Base-by-base conservation (phyloP, 345 rosid genomes). In the Brassica juncea region DNA sequence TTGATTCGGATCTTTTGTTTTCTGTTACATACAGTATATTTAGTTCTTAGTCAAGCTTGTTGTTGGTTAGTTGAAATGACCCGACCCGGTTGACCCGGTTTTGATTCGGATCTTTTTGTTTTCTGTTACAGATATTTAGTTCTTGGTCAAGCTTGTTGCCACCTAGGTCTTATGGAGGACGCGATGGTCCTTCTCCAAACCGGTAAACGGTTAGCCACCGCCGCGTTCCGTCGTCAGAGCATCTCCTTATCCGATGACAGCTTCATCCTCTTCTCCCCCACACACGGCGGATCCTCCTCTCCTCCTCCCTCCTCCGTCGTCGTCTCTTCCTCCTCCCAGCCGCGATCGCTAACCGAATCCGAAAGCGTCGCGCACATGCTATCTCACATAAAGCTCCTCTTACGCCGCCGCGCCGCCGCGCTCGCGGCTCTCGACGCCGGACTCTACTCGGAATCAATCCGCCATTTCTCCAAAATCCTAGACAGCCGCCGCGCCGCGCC, bases 151-250 rank as follows among this genome's bases (percentile, higher is more conserved):
- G 99, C 98, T 7, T 96, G 99, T 73, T 87, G 97, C 83, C 97
- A 93, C 71, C 83, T 96, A 6, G 99, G 99, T 60, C 79, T 96
- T 6, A 89, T 96, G 98, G 99, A 96, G 77, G 99, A 96, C 78
- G 99, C 99, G 1, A 87, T 96, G 97, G 99, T 83, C 11, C 94
- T 96, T 11, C 94, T 96, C 49, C 99, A 96, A 77, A 92, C 97
- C 68, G 97, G 97, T 3, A 96, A 93, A 84, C 97, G 99, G 73
- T 84, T 96, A 32, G 92, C 98, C 58, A 86, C 91, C 4, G 99
- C 98, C 16, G 99, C 98, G n/a, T 89, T 88, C 76, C 99, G 99
- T 74, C 97, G 94, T 4, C 85, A 93, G 78, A 91, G 97, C 84
- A 85, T 90, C 23, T 90, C 92, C 30, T 87, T 84, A 85, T 88